A percentile compares a stretch with the other conserved stretches of the same genome.
phyloP scores from a whole-genome alignment of 139 green algal species.

The Klebsormidium nitens region DNA sequence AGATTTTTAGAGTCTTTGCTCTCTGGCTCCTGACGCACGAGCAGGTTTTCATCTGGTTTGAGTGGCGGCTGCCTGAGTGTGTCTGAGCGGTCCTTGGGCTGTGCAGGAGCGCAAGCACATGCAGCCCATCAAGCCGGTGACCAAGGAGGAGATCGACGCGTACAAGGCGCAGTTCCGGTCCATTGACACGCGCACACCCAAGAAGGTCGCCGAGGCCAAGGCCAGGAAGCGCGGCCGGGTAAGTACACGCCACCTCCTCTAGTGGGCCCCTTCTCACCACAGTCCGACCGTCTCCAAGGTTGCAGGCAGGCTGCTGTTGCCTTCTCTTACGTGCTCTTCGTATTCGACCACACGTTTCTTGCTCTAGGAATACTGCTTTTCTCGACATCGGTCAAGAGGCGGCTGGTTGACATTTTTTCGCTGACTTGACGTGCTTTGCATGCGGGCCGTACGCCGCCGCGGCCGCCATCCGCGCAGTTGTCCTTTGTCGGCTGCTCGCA shows the following conservation, averaged over 20 bases:
- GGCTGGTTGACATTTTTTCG: not conserved
- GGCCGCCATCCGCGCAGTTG: not conserved
- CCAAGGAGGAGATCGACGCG: constrained; percentile 73
- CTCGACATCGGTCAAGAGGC: not conserved
- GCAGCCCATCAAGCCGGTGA: constrained; percentile 56
- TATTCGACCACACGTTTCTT: not conserved
- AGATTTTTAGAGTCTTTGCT: not conserved
- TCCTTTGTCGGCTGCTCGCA: not conserved
- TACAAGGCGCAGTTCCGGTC: constrained; percentile 67
- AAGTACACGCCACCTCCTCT: too few species aligned
- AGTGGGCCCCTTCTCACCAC: too few species aligned
- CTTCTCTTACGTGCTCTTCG: not conserved
- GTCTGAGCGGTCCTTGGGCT: constrained; percentile 47
- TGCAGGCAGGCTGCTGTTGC: not conserved
- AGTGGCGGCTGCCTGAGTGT: not conserved
- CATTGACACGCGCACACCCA: constrained; percentile 85
- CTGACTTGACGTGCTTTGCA: not conserved
- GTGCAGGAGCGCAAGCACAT: constrained; percentile 84
- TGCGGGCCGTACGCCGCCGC: too few species aligned
- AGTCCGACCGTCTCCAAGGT: not conserved
- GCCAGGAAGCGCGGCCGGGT: constrained; percentile 26
- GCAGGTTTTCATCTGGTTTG: not conserved
- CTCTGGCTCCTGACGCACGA: not conserved
- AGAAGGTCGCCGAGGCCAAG: constrained; percentile 69
- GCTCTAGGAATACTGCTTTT: not conserved